These are phyloP conservation scores for Eimeria brunetti DNA, from an alignment of 169 alveolate genomes.

Conservation along the genomic window DNA sequence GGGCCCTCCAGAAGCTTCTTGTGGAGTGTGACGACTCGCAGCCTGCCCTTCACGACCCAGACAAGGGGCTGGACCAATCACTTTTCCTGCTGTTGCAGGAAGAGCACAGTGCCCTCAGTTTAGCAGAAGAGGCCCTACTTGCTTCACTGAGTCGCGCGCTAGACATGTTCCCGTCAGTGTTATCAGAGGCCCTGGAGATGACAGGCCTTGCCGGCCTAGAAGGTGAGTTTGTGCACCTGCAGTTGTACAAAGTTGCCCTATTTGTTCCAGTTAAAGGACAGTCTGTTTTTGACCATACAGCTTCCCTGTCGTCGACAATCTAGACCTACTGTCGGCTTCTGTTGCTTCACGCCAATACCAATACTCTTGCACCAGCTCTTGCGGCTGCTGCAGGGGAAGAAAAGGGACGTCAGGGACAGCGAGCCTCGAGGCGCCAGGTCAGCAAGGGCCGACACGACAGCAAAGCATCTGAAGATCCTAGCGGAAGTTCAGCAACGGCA, in stretches of 20 bases:
- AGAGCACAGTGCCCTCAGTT: background rate
- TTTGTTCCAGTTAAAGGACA: background rate
- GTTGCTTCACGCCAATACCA: background rate
- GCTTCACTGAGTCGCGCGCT: background rate
- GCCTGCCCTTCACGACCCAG: background rate
- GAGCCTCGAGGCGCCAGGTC: constrained; percentile 16
- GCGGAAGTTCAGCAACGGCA: constrained; percentile 31
- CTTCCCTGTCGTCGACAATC: no score
- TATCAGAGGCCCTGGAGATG: constrained; percentile 48
- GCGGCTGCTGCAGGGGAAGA: constrained; percentile 34
- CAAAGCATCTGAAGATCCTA: constrained; percentile 22
- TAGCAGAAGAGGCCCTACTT: constrained; percentile 37
- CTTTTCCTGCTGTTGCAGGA: constrained; percentile 6
- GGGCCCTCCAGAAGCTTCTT: constrained; percentile 27
- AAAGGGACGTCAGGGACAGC: constrained; percentile 43
- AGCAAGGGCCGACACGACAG: constrained; percentile 64
- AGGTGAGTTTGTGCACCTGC: background rate
- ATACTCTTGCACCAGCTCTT: background rate
- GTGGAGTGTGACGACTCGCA: constrained; percentile 17
- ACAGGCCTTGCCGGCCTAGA: constrained; percentile 24
- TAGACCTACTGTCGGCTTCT: background rate
- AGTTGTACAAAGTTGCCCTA: background rate
- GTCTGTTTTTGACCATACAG: background rate
- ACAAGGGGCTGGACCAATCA: background rate
- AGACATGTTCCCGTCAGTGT: constrained; percentile 3